A percentile compares a stretch with the other conserved stretches of the same genome.
These are phyloP conservation scores for Leptographium lundbergii DNA, from an alignment of 2,329 filamentous ascomycete species.

Conservation along the genomic window DNA sequence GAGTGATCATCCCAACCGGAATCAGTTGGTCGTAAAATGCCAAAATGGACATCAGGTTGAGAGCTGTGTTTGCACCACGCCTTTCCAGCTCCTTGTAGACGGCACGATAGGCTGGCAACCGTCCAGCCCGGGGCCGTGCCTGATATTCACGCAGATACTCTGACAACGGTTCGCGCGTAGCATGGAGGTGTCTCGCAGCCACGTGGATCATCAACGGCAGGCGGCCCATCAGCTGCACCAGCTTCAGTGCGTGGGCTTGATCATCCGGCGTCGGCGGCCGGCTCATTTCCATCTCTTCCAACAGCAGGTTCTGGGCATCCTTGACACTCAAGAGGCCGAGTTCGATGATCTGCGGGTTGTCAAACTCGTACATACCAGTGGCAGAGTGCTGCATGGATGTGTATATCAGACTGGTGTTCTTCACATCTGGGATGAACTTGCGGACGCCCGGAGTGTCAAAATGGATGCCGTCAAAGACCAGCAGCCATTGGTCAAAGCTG, in stretches of 20 bases:
- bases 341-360: slow-evolving; percentile 43
- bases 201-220: slow-evolving; percentile 57
- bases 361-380: slow-evolving; percentile 42
- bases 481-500: slow-evolving; percentile 47
- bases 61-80: slow-evolving; percentile 35
- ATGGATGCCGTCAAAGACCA: slow-evolving; percentile 54
- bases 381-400: slow-evolving; percentile 51
- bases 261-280: slow-evolving; percentile 42
- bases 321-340: slow-evolving; percentile 40
- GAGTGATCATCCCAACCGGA: slow-evolving; percentile 50
- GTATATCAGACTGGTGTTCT: slow-evolving; percentile 52
- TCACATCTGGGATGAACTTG: slow-evolving; percentile 51
- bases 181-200: slow-evolving; percentile 47
- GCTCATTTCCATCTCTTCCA: slow-evolving; percentile 48
- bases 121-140: slow-evolving; percentile 40
- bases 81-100: slow-evolving; percentile 36
- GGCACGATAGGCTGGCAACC: slow-evolving; percentile 32
- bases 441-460: slow-evolving; percentile 45
- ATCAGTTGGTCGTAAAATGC: slow-evolving; percentile 53
- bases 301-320: slow-evolving; percentile 47
- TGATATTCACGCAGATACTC: slow-evolving; percentile 47
- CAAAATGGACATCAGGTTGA: slow-evolving; percentile 52
- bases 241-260: slow-evolving; percentile 40
- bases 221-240: slow-evolving; percentile 51
- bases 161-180: slow-evolving; percentile 46